Evolutionary conservation across 2,329 filamentous ascomycete genomes (phyloP).

Genomic region (Fusarium anthophilum): DNA sequence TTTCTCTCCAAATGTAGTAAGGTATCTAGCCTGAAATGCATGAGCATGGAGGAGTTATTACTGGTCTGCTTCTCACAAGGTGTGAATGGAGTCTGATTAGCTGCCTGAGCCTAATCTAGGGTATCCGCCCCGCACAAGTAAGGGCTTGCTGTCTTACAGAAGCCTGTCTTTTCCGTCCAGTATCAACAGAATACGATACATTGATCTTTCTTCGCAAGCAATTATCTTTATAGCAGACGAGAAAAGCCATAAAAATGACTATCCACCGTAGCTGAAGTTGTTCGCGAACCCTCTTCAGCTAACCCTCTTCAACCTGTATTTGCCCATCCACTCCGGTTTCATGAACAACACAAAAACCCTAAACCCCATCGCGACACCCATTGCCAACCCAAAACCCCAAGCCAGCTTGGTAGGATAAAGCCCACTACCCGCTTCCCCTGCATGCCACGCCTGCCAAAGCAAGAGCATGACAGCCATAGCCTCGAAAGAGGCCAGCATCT

Average conservation of each 20-base stretch:
- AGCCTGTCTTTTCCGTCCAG: fast-evolving
- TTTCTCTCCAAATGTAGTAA: background rate
- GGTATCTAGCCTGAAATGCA: background rate
- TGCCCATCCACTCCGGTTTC: background rate
- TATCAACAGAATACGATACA: background rate
- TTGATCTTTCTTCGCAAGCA: background rate
- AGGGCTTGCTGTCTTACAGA: fast-evolving
- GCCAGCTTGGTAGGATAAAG: background rate
- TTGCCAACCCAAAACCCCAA: background rate
- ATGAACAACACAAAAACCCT: background rate
- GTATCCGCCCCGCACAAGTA: background rate
- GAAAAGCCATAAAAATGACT: fast-evolving
- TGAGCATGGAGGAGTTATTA: background rate
- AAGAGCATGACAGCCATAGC: background rate
- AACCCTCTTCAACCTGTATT: background rate
- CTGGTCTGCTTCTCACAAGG: background rate
- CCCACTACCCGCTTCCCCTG: background rate
- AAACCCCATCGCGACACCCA: background rate
- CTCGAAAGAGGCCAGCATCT: background rate
- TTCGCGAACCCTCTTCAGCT: background rate
- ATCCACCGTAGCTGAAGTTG: background rate
- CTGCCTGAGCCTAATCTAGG: too few relatives aligned
- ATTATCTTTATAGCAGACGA: background rate
- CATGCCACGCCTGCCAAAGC: background rate
- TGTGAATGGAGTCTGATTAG: too few relatives aligned